Evolutionary conservation across 2,329 filamentous ascomycete species (phyloP), one percentile per base, ranked within the genome.

Genomic region (Conoideocrella luteorostrata): DNA sequence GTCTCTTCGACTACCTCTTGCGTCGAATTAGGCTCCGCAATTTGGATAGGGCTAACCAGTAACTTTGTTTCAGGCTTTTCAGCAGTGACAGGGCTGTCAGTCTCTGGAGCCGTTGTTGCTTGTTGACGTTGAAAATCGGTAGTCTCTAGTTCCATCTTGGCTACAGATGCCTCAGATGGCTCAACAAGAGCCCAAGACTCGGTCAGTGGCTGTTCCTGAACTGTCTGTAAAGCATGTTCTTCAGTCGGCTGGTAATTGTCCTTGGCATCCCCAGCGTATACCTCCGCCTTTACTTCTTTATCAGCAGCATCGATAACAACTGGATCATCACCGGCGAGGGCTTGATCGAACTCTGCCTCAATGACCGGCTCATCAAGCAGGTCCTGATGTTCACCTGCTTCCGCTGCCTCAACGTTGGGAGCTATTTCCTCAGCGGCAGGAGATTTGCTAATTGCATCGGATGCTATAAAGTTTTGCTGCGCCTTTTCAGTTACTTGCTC

Each of bases 171-270:
- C 9, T 37, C 32, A 23, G 38, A 2, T 6, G 23, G 21, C 29
- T 44, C 38, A 21, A 41, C 7, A 2, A 41, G 10, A 15, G 43
- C 33, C 22, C 38, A 32, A 22, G 43, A 45, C 23, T 35, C 20
- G 12, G 17, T 21, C 24, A 41, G 24, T 5, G 30, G 7, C 5
- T 45, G 23, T 15, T 40, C 37, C 30, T 36, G 43, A 28, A 7
- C 15, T 21, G 22, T 17, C 28, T 3, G 9, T 23, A 7, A 18
- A 20, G 13, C 32, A 23, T 23, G n/a, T 15, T 30, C 32, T 24
- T 12, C 37, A 29, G 29, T 20, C 22, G 4, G 5, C 17, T 45
- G 32, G 6, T 41, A 23, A 10, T 5, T 30, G 22, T 22, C 4
- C 22, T 23, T n/a, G 9, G 43, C 21, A n/a, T 37, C 17, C 4